A percentile compares a stretch with the other conserved stretches of the same genome.
phyloP scores from a whole-genome alignment of 129 eudicot genomes.

The Oenanthe sinensis region DNA sequence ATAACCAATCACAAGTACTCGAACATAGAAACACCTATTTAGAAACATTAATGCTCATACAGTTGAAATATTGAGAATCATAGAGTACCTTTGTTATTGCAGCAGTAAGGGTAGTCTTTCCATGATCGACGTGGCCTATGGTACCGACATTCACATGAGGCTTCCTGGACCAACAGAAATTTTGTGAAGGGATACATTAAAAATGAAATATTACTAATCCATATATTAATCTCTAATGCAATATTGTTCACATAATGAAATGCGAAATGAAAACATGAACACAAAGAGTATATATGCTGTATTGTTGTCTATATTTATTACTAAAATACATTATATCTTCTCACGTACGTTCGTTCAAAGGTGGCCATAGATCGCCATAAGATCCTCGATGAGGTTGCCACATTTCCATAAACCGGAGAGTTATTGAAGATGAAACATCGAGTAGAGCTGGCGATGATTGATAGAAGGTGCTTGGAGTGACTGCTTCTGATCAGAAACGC shows the following conservation, averaged over 20 bases:
- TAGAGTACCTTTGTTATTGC: constrained; percentile 25
- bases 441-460: constrained; percentile 2
- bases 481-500: not conserved
- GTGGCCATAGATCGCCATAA: constrained; percentile 26
- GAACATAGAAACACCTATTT: not conserved
- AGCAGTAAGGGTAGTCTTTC: constrained; percentile 26
- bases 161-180: constrained; percentile 16
- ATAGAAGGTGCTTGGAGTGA: constrained; percentile 16
- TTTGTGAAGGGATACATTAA: not conserved
- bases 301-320: too few relatives aligned
- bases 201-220: too few relatives aligned
- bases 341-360: constrained; percentile 23
- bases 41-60: not conserved
- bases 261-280: too few relatives aligned
- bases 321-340: not conserved
- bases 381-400: not conserved
- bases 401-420: not conserved
- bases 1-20: not conserved
- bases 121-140: constrained; percentile 32
- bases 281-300: too few relatives aligned
- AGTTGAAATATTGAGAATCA: not conserved
- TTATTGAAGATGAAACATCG: not conserved
- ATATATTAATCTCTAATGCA: too few relatives aligned
- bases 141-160: constrained; percentile 27
- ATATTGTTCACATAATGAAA: too few relatives aligned